Base-by-base conservation (phyloP, 2,329 filamentous ascomycete genomes). In the Plectosphaerella sp. region DNA sequence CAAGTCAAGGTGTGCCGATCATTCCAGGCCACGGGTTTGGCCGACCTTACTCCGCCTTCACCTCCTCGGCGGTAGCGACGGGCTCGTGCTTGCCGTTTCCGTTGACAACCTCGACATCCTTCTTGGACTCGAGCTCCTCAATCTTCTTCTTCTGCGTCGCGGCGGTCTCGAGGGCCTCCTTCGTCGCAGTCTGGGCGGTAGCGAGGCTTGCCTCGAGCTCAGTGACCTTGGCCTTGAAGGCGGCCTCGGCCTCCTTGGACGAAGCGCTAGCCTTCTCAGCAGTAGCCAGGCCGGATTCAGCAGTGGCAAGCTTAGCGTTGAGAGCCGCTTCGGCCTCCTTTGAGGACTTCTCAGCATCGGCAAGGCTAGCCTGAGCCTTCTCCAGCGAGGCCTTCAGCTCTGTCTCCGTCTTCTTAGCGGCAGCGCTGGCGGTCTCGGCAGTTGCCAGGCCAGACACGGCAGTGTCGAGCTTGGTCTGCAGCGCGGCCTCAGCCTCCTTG, bases 301-400 rank as follows among this genome's bases (percentile, higher is more conserved):
- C 49, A 28, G 22, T 24, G 11, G 49, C 42, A 10, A 54, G 45
- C 51, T 62, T 61, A 39, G 61, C 39, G 48, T 58, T 58, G 16
- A 49, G 33, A 12, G 33, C 33, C 8, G 35, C 14, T 11, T 36
- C 33, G 33, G 46, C 46, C 8, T 28, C 36, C 46, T 50, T 35
- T 33, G 28, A 33, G 15, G 47, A 16, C 47, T 52, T 46, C 48
- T 53, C 37, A 39, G 37, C 37, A n/a, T 15, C 37, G 9, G 37
- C 46, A 20, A 48, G 35, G 25, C 43, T 52, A 15, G 50, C 45
- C 46, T 48, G 46, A 15, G 42, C 45, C 35, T 59, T 51, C 42
- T 63, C 62, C 25, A 57, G 50, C 45, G 56, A 50, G 16, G 61
- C 58, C 57, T 64, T 58, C 45, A 62, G 45, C 57, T 65, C 59